phyloP scores from a whole-genome alignment of 2,329 filamentous ascomycete genomes.

The Scedosporium aurantiacum region DNA sequence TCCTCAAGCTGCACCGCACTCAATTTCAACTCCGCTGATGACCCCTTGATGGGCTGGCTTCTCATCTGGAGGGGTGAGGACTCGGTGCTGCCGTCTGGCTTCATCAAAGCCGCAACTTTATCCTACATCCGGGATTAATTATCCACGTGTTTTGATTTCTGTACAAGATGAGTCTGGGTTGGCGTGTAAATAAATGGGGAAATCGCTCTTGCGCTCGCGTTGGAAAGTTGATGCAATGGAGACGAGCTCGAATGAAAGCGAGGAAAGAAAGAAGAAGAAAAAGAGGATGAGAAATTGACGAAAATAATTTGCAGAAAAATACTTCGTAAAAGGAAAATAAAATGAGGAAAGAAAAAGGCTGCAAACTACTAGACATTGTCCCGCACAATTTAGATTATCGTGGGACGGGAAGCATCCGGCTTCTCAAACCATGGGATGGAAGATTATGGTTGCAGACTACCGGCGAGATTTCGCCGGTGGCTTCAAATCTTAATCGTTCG shows the following conservation, averaged over 20 bases:
- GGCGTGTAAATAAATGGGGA: background rate
- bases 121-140: background rate
- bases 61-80: background rate
- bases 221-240: background rate
- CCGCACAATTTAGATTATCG: background rate
- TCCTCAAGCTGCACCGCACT: background rate
- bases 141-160: background rate
- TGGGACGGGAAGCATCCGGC: background rate
- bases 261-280: background rate
- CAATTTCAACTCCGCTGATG: background rate
- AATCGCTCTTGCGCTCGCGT: background rate
- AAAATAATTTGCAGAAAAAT: background rate
- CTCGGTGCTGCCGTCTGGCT: background rate
- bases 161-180: background rate
- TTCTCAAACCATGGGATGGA: background rate
- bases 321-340: background rate
- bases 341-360: background rate
- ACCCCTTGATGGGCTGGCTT: background rate
- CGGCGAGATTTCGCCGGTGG: background rate
- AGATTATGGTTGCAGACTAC: background rate
- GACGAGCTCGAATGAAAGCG: background rate
- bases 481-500: background rate
- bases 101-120: slow-evolving; percentile 1
- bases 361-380: background rate
- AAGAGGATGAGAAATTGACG: background rate